Percentiles rank a stretch among this genome's conserved stretches.
Evolutionary conservation across 768 basidiomycete genomes (phyloP).

Genomic region (Paxillus rubicundulus): DNA sequence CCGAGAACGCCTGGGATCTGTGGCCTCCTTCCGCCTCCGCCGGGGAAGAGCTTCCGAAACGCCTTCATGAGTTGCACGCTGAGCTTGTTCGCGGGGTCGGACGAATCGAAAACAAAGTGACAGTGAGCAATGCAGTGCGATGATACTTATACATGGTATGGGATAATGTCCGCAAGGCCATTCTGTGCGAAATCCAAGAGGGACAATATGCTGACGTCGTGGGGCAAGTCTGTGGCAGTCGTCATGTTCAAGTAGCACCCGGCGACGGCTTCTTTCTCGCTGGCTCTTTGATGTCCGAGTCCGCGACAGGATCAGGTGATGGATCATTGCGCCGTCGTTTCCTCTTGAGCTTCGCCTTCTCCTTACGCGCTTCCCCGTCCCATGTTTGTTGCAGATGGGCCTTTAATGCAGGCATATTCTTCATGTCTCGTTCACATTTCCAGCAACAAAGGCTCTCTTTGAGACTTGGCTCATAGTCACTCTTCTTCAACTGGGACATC

Average conservation of each 20-base stretch:
- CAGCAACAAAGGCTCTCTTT: constrained; percentile 70
- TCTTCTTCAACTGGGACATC: constrained; percentile 53
- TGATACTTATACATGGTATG: background rate
- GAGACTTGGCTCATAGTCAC: constrained; percentile 61
- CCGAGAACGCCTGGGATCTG: constrained; percentile 40
- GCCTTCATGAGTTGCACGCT: constrained; percentile 49
- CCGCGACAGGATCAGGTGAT: background rate
- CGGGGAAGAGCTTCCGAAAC: constrained; percentile 49
- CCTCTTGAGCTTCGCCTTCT: constrained; percentile 40
- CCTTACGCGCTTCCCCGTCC: constrained; percentile 45
- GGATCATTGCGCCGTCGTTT: constrained; percentile 37
- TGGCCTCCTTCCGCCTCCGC: constrained; percentile 34
- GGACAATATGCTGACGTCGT: background rate
- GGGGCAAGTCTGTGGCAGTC: background rate
- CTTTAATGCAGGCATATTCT: constrained; percentile 75
- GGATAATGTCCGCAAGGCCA: no score
- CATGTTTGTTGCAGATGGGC: constrained; percentile 75
- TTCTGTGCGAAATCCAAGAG: no score
- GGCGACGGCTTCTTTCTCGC: constrained; percentile 14
- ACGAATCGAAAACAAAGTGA: background rate
- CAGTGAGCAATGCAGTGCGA: background rate
- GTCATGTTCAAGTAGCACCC: constrained; percentile 1
- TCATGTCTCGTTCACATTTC: constrained; percentile 58
- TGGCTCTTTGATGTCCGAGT: constrained; percentile 6
- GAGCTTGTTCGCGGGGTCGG: background rate